phyloP scores from a whole-genome alignment of 768 basidiomycete species.

The Tulasnella sp. region DNA sequence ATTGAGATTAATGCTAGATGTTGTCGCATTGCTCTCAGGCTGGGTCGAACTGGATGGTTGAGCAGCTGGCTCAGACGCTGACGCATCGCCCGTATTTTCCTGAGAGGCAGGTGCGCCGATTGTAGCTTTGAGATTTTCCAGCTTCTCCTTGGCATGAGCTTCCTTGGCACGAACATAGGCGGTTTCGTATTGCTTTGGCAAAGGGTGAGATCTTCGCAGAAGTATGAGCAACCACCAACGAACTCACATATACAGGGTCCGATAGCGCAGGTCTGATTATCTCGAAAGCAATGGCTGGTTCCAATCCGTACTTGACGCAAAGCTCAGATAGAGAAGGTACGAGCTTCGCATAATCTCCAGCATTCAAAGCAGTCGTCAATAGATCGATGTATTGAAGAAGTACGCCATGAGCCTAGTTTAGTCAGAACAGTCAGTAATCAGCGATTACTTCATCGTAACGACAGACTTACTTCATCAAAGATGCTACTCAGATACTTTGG shows the following conservation, averaged over 20 bases:
- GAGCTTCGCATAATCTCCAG: conserved; percentile 60
- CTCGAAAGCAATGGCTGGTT: conserved; percentile 84
- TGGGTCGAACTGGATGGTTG: too few relatives aligned
- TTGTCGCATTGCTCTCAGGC: too few relatives aligned
- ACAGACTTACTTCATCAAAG: conserved; percentile 67
- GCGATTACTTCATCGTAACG: conserved; percentile 9
- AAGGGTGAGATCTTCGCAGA: neutral
- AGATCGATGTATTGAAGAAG: conserved; percentile 86
- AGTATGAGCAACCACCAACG: conserved; percentile 23
- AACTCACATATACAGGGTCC: neutral
- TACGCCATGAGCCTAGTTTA: conserved; percentile 76
- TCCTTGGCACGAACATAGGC: conserved; percentile 31
- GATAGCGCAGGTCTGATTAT: conserved; percentile 54
- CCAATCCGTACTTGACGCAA: conserved; percentile 62
- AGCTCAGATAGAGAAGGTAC: conserved; percentile 66
- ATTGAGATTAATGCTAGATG: too few relatives aligned
- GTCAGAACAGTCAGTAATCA: neutral
- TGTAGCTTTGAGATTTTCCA: conserved; percentile 27
- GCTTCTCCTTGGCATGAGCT: conserved; percentile 54
- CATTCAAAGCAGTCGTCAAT: conserved; percentile 55
- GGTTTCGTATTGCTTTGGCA: neutral
- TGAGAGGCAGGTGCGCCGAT: conserved; percentile 23
- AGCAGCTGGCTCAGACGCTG: conserved; percentile 20
- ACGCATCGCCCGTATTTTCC: conserved; percentile 19
- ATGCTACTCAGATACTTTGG: conserved; percentile 76